phyloP scores from a whole-genome alignment of 31 red algal species.

The Bonnemaisonia californica region DNA sequence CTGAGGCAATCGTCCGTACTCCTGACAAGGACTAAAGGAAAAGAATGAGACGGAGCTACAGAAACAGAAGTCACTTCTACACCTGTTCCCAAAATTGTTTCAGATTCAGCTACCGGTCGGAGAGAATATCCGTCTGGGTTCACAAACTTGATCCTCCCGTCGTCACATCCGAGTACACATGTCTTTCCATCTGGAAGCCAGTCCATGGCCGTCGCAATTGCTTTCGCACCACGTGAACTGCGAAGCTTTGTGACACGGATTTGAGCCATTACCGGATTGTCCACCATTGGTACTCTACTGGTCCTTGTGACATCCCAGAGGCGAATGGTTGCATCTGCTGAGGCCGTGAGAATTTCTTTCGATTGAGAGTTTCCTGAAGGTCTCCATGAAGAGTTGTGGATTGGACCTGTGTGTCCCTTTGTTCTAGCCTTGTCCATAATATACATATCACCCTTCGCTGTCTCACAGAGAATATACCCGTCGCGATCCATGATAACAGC shows the following conservation, averaged over 20 bases:
- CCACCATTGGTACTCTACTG: constrained; percentile 25
- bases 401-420: constrained; percentile 59
- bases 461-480: constrained; percentile 45
- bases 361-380: background rate
- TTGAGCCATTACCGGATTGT: constrained; percentile 44
- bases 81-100: background rate
- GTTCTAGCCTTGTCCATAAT: constrained; percentile 65
- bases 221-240: constrained; percentile 37
- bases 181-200: constrained; percentile 40
- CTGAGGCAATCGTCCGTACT: constrained; percentile 68
- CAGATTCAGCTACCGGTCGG: constrained; percentile 40
- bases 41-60: background rate
- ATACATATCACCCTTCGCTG: constrained; percentile 72
- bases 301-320: constrained; percentile 53
- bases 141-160: constrained; percentile 55
- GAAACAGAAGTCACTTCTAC: constrained; percentile 40
- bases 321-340: constrained; percentile 60
- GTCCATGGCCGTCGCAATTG: constrained; percentile 56
- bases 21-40: constrained; percentile 35
- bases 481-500: constrained; percentile 57
- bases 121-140: constrained; percentile 33
- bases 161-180: constrained; percentile 50
- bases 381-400: constrained; percentile 44
- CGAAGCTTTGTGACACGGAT: constrained; percentile 51
- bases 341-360: constrained; percentile 26